A percentile compares a stretch with the other conserved stretches of the same genome.
phyloP scores from a whole-genome alignment of 2,329 filamentous ascomycete species.

The Alternaria viburni region DNA sequence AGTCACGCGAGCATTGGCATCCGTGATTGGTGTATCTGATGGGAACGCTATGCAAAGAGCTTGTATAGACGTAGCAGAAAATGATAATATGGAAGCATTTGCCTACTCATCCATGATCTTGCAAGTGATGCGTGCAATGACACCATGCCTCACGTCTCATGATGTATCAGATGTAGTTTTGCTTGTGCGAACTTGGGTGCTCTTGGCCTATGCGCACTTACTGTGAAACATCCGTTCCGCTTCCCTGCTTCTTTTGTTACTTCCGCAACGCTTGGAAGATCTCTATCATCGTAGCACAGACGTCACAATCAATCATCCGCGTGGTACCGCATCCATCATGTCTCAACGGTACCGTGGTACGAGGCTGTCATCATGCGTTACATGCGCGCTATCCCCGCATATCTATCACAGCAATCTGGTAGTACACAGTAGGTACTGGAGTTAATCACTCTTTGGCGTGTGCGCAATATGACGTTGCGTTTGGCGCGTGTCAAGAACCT shows the following conservation, averaged over 20 bases:
- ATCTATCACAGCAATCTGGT: neutral
- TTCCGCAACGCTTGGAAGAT: neutral
- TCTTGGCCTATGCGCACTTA: neutral
- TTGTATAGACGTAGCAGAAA: constrained; percentile 32
- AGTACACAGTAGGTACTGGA: neutral
- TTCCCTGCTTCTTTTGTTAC: neutral
- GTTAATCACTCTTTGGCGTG: neutral
- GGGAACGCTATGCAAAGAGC: constrained; percentile 28
- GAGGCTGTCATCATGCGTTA: constrained; percentile 10
- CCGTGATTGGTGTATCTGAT: neutral
- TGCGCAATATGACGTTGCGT: neutral
- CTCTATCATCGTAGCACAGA: neutral
- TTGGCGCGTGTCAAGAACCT: neutral
- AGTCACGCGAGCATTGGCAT: constrained; percentile 13
- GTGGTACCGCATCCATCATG: constrained; percentile 15
- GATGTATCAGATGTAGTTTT: neutral
- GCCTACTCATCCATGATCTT: neutral
- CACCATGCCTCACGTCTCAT: neutral
- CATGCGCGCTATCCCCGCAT: neutral
- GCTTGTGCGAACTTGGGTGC: neutral
- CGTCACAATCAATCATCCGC: constrained; percentile 10
- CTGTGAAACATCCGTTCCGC: neutral
- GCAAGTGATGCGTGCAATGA: neutral
- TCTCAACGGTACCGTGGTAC: constrained; percentile 14
- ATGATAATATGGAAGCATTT: constrained; percentile 11